These are phyloP conservation scores for Coniochaeta sp. DNA, from an alignment of 2,329 filamentous ascomycete genomes.

Conservation along the genomic window DNA sequence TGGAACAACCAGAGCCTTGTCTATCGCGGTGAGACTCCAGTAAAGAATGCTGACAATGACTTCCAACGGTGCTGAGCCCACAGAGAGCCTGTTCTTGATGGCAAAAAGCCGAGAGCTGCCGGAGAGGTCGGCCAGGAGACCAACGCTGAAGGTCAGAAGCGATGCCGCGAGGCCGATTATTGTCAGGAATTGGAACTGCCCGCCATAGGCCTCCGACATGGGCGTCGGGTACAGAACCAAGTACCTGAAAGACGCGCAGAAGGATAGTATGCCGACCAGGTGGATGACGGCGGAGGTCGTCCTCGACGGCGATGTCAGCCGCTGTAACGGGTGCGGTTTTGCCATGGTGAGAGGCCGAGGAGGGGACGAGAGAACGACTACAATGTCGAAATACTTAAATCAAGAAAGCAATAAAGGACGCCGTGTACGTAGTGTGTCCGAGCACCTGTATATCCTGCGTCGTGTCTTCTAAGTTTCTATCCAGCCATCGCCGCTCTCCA, in stretches of 20 bases:
- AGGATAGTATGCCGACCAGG: slow-evolving; percentile 42
- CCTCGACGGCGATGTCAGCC: slow-evolving; percentile 57
- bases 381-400: background rate
- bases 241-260: slow-evolving; percentile 45
- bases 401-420: background rate
- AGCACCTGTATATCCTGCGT: background rate
- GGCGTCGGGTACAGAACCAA: slow-evolving; percentile 40
- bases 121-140: slow-evolving; percentile 58
- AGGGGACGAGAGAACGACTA: background rate
- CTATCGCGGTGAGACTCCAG: slow-evolving; percentile 58
- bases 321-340: slow-evolving; percentile 53
- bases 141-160: slow-evolving; percentile 52
- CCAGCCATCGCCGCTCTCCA: background rate
- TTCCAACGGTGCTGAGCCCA: slow-evolving; percentile 62
- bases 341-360: slow-evolving; percentile 23
- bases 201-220: slow-evolving; percentile 54
- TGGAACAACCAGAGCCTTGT: slow-evolving; percentile 43
- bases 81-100: slow-evolving; percentile 59
- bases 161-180: slow-evolving; percentile 62
- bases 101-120: slow-evolving; percentile 50
- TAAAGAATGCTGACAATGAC: slow-evolving; percentile 66
- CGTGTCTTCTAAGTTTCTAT: background rate
- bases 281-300: slow-evolving; percentile 58
- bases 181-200: slow-evolving; percentile 66
- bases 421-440: background rate